phyloP scores from a whole-genome alignment of 306 rosid genomes.

The Medicago ruthenica region DNA sequence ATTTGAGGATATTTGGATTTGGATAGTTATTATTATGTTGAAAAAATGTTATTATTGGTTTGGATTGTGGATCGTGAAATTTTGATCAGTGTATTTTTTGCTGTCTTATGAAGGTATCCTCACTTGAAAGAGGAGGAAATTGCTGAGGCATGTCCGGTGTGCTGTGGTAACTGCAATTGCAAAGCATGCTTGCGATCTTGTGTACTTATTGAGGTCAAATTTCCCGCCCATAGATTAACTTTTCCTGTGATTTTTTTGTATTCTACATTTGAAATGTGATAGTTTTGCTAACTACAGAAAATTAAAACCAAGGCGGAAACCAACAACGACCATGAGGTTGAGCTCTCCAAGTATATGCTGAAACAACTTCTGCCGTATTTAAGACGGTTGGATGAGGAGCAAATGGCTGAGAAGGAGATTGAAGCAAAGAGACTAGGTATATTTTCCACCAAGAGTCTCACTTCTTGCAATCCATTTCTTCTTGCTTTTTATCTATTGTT shows the following conservation, averaged over 20 bases:
- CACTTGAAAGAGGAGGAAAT: conserved; percentile 53
- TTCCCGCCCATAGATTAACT: conserved; percentile 10
- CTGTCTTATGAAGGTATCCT: conserved; percentile 72
- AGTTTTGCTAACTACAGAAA: conserved; percentile 36
- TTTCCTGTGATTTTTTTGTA: conserved; percentile 8
- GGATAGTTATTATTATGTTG: neutral
- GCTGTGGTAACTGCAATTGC: conserved; percentile 85
- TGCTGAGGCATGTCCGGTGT: conserved; percentile 75
- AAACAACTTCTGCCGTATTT: conserved; percentile 67
- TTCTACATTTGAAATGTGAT: neutral
- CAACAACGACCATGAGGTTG: conserved; percentile 10
- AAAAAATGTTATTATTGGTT: neutral
- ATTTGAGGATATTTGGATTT: neutral
- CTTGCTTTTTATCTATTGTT: neutral
- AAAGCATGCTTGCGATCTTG: conserved; percentile 70
- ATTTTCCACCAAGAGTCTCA: neutral
- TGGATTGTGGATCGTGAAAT: neutral
- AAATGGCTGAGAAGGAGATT: conserved; percentile 55
- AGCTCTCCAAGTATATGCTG: conserved; percentile 57
- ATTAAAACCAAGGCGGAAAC: conserved; percentile 3
- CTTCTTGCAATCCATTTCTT: conserved; percentile 9
- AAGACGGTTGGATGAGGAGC: conserved; percentile 66
- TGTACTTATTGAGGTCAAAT: conserved; percentile 50
- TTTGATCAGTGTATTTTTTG: neutral
- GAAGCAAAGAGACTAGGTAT: conserved; percentile 81